Evolutionary conservation across 192 early-diverging fungal genomes (phyloP).

Genomic region (Physocladia obscura): DNA sequence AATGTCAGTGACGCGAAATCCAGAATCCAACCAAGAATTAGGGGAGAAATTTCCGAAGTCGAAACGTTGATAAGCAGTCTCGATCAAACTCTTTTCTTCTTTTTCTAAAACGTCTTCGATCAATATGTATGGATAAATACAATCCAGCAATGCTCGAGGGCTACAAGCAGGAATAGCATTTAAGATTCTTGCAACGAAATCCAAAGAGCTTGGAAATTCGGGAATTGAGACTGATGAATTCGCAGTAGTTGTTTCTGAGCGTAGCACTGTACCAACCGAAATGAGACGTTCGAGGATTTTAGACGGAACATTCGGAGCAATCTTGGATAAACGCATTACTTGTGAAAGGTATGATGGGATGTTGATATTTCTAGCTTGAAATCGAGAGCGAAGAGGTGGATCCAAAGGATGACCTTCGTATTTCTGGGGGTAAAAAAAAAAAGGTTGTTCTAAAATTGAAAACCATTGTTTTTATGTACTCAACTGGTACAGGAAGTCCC

Average conservation of each 20-base stretch:
- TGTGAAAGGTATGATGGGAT: slow-evolving; percentile 9
- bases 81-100: slow-evolving; percentile 2
- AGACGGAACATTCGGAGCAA: slow-evolving; percentile 2
- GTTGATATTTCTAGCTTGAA: slow-evolving; percentile 61
- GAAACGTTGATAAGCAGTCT: slow-evolving; percentile 14
- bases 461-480: neutral
- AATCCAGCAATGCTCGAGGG: slow-evolving; percentile 1
- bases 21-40: neutral
- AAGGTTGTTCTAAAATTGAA: neutral
- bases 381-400: slow-evolving; percentile 77
- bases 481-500: slow-evolving; percentile 64
- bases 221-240: slow-evolving; percentile 6
- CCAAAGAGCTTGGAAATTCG: slow-evolving; percentile 8
- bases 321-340: slow-evolving; percentile 1
- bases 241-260: slow-evolving; percentile 1
- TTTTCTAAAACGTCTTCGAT: slow-evolving; percentile 4
- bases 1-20: neutral
- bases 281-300: slow-evolving; percentile 14
- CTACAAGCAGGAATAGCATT: neutral
- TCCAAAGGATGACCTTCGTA: slow-evolving; percentile 58
- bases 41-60: neutral
- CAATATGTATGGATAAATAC: slow-evolving; percentile 12
- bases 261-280: slow-evolving; percentile 14
- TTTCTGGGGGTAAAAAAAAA: slow-evolving; percentile 4
- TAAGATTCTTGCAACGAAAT: neutral